Base-by-base conservation (phyloP, 2,329 filamentous ascomycete species). In the Epichloe sp. region DNA sequence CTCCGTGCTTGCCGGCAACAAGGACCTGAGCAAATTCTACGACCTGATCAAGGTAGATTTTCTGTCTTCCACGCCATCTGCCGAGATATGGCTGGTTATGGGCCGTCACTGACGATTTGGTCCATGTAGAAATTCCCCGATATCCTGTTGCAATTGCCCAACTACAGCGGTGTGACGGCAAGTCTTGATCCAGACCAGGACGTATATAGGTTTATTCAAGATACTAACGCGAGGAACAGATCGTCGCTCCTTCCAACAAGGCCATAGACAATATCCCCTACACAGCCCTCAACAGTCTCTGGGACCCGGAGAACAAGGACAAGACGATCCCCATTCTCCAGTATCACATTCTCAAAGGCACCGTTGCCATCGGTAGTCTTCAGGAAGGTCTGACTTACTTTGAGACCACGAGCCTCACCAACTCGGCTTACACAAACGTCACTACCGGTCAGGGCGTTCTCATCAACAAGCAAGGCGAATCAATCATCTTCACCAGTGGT, bases 341-440 rank as follows among this genome's bases (percentile, higher is more conserved):
- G 48, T 85, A 85, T 63, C 81, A 85, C 64, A 73, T 84, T 48
- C 67, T 84, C 26, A 68, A 74, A 48, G 74, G 72, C 47, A 72
- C 71, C 14, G 69, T 82, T 12, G 58, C 63, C 4, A 67, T 68
- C 5, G 63, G 59, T 7, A 61, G 60, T 17, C 65, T 77, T 37
- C 53, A 62, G 2, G 53, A 60, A 0, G 70, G 70, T 2, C 63
- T 64, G 3, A 64, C 68, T 1, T 61, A 62, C 19, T 71, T 75
- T 50, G 62, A 68, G 36, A 61, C 68, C 34, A 75, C 73, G 1
- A 65, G 76, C 17, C 65, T 79, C 45, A 66, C 60, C 6, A 63
- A 66, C 40, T 37, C 64, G 10, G 60, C 57, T 21, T 77, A 68
- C 62, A 72, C 68, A 37, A 76, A 75, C 58, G 72, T 78, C 38